Percentiles rank a stretch among this genome's conserved stretches.
Evolutionary conservation across 2,329 filamentous ascomycete genomes (phyloP).

Genomic region (Tolypocladium capitatum): DNA sequence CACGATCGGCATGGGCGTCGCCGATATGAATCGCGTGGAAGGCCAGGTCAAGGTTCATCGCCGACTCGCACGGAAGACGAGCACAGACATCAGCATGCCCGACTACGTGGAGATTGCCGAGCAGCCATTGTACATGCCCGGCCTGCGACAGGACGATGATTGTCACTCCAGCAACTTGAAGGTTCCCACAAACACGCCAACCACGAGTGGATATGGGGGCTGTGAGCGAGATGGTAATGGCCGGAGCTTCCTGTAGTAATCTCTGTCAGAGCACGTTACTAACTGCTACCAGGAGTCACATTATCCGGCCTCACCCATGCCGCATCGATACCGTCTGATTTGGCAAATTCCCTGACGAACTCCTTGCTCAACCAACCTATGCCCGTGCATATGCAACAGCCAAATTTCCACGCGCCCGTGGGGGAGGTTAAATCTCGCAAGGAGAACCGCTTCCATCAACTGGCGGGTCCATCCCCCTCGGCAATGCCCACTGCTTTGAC

Average conservation of each 20-base stretch:
- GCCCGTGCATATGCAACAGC: slow-evolving; percentile 20
- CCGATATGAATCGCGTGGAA: slow-evolving; percentile 2
- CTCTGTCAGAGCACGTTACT: neutral
- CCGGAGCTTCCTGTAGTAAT: neutral
- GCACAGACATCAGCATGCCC: slow-evolving; percentile 28
- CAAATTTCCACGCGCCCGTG: slow-evolving; percentile 17
- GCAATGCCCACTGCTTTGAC: slow-evolving; percentile 7
- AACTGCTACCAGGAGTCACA: slow-evolving; percentile 4
- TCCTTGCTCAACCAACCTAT: slow-evolving; percentile 35
- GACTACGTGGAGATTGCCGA: slow-evolving; percentile 20
- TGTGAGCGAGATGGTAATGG: slow-evolving; percentile 8
- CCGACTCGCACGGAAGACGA: slow-evolving; percentile 13
- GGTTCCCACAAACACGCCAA: slow-evolving; percentile 30
- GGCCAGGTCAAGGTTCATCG: slow-evolving; percentile 1
- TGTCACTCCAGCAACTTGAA: slow-evolving; percentile 14
- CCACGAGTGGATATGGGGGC: slow-evolving; percentile 7
- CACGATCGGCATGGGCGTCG: slow-evolving; percentile 6
- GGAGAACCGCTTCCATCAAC: slow-evolving; percentile 21
- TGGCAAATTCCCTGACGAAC: slow-evolving; percentile 30
- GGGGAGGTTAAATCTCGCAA: slow-evolving; percentile 30
- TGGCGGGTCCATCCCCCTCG: slow-evolving; percentile 3
- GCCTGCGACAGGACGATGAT: slow-evolving; percentile 20
- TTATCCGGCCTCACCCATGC: slow-evolving; percentile 9
- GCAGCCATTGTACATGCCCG: slow-evolving; percentile 5
- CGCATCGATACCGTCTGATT: slow-evolving; percentile 14